A percentile compares a stretch with the other conserved stretches of the same genome.
phyloP scores from a whole-genome alignment of 2,329 filamentous ascomycete genomes.

The Neospermospora avenae region DNA sequence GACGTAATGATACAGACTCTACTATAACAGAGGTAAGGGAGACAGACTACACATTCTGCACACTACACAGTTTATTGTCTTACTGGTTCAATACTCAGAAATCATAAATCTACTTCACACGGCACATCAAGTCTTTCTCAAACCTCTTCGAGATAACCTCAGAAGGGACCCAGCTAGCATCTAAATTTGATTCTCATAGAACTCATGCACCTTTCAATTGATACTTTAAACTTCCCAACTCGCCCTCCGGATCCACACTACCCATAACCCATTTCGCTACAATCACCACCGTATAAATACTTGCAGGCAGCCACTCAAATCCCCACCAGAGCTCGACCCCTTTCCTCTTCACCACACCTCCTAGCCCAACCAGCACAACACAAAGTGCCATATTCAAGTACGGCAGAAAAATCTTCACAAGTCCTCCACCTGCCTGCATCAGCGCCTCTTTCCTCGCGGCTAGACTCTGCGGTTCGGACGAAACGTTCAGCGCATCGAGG shows the following conservation, averaged over 20 bases:
- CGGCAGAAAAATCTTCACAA: conserved; percentile 57
- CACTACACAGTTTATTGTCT: too few species aligned
- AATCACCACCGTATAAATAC: too few species aligned
- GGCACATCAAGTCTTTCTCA: too few species aligned
- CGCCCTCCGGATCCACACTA: conserved; percentile 61
- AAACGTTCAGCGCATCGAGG: conserved; percentile 44
- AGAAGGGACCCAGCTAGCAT: neutral
- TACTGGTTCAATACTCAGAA: too few species aligned
- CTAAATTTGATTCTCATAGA: neutral
- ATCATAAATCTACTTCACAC: too few species aligned
- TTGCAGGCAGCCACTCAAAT: conserved; percentile 47
- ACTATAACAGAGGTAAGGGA: too few species aligned
- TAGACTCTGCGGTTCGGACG: neutral
- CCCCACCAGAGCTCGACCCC: conserved; percentile 37
- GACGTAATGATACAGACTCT: too few species aligned
- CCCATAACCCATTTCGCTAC: conserved; percentile 58
- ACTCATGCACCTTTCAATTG: conserved; percentile 60
- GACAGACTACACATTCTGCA: too few species aligned
- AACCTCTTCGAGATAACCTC: neutral
- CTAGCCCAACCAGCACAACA: conserved; percentile 47
- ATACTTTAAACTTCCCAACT: conserved; percentile 61
- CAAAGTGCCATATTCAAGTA: conserved; percentile 58
- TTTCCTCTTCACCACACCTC: conserved; percentile 37
- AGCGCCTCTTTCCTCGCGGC: neutral
- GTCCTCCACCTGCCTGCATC: conserved; percentile 33